Conservation (phyloP, 2,329 filamentous ascomycete species). For the Bipolaris gigantea region DNA sequence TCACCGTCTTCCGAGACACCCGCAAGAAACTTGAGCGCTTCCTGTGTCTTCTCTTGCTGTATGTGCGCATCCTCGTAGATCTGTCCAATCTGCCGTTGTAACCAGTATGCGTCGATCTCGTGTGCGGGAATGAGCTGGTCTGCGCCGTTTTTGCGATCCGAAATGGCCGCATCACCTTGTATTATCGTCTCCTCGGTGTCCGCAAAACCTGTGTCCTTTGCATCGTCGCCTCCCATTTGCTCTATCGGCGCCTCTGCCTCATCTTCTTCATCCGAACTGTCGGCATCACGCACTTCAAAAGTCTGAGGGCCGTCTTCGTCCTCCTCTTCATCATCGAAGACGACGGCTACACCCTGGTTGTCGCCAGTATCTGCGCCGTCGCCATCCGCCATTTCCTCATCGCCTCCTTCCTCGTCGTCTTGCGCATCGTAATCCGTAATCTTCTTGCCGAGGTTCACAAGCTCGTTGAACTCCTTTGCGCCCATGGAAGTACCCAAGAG, state of each 20-base stretch:
- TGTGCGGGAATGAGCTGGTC: conserved; percentile 72
- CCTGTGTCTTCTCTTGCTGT: conserved; percentile 88
- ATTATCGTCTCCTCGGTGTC: conserved; percentile 79
- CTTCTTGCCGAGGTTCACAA: conserved; percentile 96
- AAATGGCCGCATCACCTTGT: conserved; percentile 62
- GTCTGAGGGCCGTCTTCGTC: conserved; percentile 76
- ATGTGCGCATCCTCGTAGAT: conserved; percentile 90
- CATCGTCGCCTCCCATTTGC: conserved; percentile 54
- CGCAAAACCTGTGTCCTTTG: conserved; percentile 55
- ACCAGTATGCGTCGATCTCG: conserved; percentile 96
- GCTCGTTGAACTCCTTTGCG: conserved; percentile 92
- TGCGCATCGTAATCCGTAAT: conserved; percentile 98
- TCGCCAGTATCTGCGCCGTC: conserved; percentile 77
- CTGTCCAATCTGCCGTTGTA: conserved; percentile 87
- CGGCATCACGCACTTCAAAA: conserved; percentile 82
- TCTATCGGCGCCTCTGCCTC: conserved; percentile 66
- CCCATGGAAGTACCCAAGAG: conserved; percentile 80
- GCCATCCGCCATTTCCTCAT: conserved; percentile 61
- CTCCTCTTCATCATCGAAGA: conserved; percentile 87
- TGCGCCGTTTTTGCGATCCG: conserved; percentile 46
- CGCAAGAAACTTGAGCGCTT: conserved; percentile 80
- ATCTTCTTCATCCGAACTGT: conserved; percentile 77
- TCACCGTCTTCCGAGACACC: conserved; percentile 75
- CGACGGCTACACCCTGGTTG: conserved; percentile 93
- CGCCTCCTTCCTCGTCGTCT: conserved; percentile 84